Evolutionary conservation across 129 eudicot species (phyloP).

Genomic region (Gnaphalium uliginosum): DNA sequence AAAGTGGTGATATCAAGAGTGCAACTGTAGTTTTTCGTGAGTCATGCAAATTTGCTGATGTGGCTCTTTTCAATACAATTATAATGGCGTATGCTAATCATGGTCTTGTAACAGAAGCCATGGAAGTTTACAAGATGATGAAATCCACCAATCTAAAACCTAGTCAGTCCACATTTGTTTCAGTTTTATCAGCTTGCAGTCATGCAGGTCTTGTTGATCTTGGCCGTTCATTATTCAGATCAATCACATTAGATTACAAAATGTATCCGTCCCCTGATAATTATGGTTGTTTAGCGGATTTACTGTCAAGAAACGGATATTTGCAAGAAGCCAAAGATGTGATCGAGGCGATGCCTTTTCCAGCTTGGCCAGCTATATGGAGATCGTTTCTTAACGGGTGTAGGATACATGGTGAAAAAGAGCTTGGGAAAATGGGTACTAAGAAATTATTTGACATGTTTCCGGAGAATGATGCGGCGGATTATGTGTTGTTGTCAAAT

Average conservation of each 20-base stretch:
- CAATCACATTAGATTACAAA: constrained; percentile 36
- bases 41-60: constrained; percentile 34
- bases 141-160: constrained; percentile 36
- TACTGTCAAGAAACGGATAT: constrained; percentile 48
- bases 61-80: constrained; percentile 42
- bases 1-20: constrained; percentile 41
- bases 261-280: constrained; percentile 40
- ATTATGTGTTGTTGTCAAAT: constrained; percentile 38
- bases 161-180: constrained; percentile 47
- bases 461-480: constrained; percentile 23
- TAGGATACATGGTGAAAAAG: constrained; percentile 40
- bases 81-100: constrained; percentile 44
- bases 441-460: constrained; percentile 26
- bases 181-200: constrained; percentile 46
- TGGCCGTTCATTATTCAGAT: constrained; percentile 41
- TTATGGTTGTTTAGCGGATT: constrained; percentile 49
- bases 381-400: constrained; percentile 55
- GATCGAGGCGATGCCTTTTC: constrained; percentile 33
- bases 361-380: constrained; percentile 49
- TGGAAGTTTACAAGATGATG: constrained; percentile 40
- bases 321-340: constrained; percentile 33
- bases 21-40: constrained; percentile 24
- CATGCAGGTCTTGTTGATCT: constrained; percentile 43
- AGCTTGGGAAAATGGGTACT: constrained; percentile 30
- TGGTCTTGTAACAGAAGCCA: constrained; percentile 37